A percentile compares a stretch with the other conserved stretches of the same genome.
Conservation (phyloP, 2,329 filamentous ascomycete genomes). For the Phaeosphaeriaceae sp. region DNA sequence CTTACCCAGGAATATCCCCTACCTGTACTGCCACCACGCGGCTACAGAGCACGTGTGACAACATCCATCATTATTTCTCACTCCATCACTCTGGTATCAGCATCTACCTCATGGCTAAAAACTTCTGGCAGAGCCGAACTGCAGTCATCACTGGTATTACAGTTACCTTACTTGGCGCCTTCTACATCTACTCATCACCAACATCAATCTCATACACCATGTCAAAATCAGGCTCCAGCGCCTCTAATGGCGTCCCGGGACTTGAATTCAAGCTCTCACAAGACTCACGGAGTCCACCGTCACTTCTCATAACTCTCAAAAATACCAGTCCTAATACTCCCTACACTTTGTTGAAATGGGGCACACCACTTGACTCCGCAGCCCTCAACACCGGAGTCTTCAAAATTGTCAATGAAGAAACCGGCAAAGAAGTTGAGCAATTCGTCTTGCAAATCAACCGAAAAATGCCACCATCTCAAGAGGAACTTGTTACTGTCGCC, state of each 20-base stretch:
- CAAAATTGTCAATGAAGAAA: constrained; percentile 34
- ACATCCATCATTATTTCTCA: not conserved
- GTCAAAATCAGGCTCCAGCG: constrained; percentile 17
- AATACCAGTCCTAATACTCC: constrained; percentile 43
- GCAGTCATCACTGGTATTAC: constrained; percentile 33
- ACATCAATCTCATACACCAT: constrained; percentile 29
- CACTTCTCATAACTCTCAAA: constrained; percentile 44
- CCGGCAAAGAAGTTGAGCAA: constrained; percentile 36
- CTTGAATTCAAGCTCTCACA: constrained; percentile 40
- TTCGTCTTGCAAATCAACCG: constrained; percentile 45
- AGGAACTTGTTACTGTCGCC: constrained; percentile 44
- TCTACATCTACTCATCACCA: constrained; percentile 37
- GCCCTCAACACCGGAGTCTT: constrained; percentile 49
- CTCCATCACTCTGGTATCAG: not conserved
- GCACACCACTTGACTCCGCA: constrained; percentile 48
- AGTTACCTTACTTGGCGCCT: constrained; percentile 33
- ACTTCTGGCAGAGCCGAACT: constrained; percentile 35
- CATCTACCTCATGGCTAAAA: constrained; percentile 12
- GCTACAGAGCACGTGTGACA: constrained; percentile 3
- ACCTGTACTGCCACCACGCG: no score
- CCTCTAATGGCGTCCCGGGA: constrained; percentile 26
- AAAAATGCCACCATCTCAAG: constrained; percentile 45
- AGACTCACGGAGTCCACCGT: constrained; percentile 36
- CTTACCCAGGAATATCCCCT: constrained; percentile 15
- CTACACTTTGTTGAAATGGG: constrained; percentile 50